Conservation (phyloP, 1,284 basidiomycete genomes). For the Cryptococcus depauperatus region DNA sequence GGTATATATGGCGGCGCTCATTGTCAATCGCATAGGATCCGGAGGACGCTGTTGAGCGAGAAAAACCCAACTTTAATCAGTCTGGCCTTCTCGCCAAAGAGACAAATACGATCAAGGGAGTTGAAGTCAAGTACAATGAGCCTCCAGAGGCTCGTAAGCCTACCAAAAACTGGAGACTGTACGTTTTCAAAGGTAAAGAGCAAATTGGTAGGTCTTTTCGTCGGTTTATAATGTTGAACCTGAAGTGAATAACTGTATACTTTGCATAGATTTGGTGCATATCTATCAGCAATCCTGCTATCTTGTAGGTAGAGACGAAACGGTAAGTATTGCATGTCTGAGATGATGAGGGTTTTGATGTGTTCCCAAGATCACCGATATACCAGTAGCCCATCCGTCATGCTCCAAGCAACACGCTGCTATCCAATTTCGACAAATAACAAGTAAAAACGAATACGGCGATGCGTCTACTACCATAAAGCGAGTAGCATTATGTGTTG, state of each 20-base stretch:
- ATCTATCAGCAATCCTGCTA: slow-evolving; percentile 90
- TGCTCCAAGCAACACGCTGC: slow-evolving; percentile 98
- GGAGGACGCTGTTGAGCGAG: slow-evolving; percentile 14
- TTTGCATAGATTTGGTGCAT: slow-evolving; percentile 68
- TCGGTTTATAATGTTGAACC: not conserved
- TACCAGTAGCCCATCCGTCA: slow-evolving; percentile 87
- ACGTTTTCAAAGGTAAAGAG: slow-evolving; percentile 92
- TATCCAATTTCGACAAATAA: slow-evolving; percentile 83
- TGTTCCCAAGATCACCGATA: slow-evolving; percentile 59
- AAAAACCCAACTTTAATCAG: slow-evolving; percentile 72
- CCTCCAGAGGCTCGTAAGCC: slow-evolving; percentile 96
- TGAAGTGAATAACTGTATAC: not conserved
- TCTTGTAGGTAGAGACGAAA: slow-evolving; percentile 78
- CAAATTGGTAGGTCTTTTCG: slow-evolving; percentile 66
- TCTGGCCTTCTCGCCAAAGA: slow-evolving; percentile 92
- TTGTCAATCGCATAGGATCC: not conserved
- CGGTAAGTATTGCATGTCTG: slow-evolving; percentile 48
- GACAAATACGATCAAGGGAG: slow-evolving; percentile 79
- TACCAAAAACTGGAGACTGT: slow-evolving; percentile 78
- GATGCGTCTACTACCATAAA: slow-evolving; percentile 66
- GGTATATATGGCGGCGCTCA: not conserved
- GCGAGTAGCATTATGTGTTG: slow-evolving; percentile 49
- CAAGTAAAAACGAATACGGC: slow-evolving; percentile 82
- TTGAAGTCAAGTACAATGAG: slow-evolving; percentile 95
- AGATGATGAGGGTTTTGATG: not conserved